A percentile compares a stretch with the other conserved stretches of the same genome.
phyloP scores from a whole-genome alignment of 306 rosid genomes.

The Glycine latifolia region DNA sequence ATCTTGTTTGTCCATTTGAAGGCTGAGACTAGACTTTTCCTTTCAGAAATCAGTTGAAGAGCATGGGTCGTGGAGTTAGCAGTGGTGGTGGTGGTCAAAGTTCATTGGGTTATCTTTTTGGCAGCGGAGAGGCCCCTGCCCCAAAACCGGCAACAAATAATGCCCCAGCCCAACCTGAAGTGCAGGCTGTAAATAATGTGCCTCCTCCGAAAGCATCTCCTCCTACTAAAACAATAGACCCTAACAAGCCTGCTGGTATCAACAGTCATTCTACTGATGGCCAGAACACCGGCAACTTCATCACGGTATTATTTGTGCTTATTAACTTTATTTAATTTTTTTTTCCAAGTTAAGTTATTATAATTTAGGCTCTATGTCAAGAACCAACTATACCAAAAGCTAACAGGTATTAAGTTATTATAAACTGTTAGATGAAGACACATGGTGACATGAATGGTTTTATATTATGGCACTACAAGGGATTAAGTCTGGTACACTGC shows the following conservation, averaged over 20 bases:
- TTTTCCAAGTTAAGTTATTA: slow-evolving; percentile 19
- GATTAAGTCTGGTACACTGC: slow-evolving; percentile 4
- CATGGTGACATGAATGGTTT: neutral
- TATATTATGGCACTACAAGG: neutral
- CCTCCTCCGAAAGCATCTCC: slow-evolving; percentile 70
- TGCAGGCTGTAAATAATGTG: slow-evolving; percentile 51
- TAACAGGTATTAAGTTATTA: too few relatives aligned
- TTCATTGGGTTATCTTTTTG: slow-evolving; percentile 98
- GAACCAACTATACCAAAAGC: neutral
- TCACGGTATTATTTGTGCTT: slow-evolving; percentile 66
- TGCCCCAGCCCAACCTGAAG: slow-evolving; percentile 64
- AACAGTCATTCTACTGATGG: slow-evolving; percentile 90
- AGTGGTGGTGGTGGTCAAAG: slow-evolving; percentile 99
- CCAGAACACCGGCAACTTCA: slow-evolving; percentile 95
- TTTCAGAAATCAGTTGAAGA: slow-evolving; percentile 50
- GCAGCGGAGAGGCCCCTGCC: slow-evolving; percentile 86
- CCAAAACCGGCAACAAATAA: slow-evolving; percentile 55
- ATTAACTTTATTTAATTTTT: slow-evolving; percentile 3
- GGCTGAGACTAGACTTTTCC: slow-evolving; percentile 41
- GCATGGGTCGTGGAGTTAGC: slow-evolving; percentile 99
- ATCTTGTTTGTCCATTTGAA: slow-evolving; percentile 35
- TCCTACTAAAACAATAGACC: slow-evolving; percentile 61
- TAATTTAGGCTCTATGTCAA: neutral
- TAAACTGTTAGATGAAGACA: neutral
- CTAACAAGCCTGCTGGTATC: slow-evolving; percentile 93